Base-by-base conservation (phyloP, 1,284 basidiomycete genomes). In the Ceratobasidium theobromae region DNA sequence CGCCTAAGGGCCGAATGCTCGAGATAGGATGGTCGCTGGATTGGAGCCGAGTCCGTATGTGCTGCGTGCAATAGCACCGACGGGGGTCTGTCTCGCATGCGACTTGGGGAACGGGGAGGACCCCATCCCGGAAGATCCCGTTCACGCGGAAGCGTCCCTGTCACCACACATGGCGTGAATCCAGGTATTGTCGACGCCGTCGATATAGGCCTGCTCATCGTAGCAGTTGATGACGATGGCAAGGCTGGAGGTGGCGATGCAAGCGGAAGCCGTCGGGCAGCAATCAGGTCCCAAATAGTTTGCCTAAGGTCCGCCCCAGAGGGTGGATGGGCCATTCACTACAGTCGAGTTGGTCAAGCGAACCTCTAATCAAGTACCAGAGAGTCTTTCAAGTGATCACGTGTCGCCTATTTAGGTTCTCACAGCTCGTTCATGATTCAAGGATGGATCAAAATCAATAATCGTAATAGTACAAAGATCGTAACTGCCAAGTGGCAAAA, bases 1-100 rank as follows among this genome's bases (percentile, higher is more conserved):
- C 89, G 79, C 60, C 86, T 84, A 54, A 92, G 77, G 3, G 86
- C 82, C 3, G 89, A 89, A 74, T 89, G 81, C 38, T 88, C 86
- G 53, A 92, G 81, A 75, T 92, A 92, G 1, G 84, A 74, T 1
- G 89, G 89, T 28, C 84, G 82, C 62, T 52, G 48, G 48, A 64
- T 64, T 30, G 58, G 58, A 12, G 48, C 46, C 28, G 33, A 14
- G 81, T 79, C 72, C 89, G 89, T 16, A 81, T 74, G 16, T 74
- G 71, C 68, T 79, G 72, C 65, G 72, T 53, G 52, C 70, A 49
- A 49, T 32, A 51, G 38, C 18, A 49, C 46, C 68, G 73, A 28
- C 70, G 71, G 66, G 67, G 51, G 35, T 11, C 55, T 43, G 21
- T 48, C 45, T 16, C 57, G 45, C 32, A 38, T 35, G 6, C 57